A percentile compares a stretch with the other conserved stretches of the same genome.
These are phyloP conservation scores for Blastomyces emzantsi DNA, from an alignment of 2,329 filamentous ascomycete genomes.

Conservation along the genomic window DNA sequence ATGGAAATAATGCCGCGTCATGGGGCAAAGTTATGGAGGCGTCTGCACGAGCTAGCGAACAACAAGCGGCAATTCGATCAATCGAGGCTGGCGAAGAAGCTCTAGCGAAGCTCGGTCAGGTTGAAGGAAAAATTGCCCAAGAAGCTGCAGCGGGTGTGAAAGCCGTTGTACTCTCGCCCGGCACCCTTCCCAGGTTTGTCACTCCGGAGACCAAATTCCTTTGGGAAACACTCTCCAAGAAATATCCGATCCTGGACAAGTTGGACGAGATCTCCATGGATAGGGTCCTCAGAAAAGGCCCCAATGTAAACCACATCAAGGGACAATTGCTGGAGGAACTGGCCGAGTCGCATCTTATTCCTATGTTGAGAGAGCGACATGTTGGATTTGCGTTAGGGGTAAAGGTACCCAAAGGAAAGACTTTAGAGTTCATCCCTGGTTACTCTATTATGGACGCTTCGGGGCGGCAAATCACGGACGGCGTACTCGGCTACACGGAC, in stretches of 20 bases:
- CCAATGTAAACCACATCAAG: not conserved
- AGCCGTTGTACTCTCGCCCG: not conserved
- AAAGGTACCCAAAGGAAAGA: not conserved
- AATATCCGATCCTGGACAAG: not conserved
- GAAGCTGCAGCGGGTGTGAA: not conserved
- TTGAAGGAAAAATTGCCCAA: not conserved
- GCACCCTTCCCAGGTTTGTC: not conserved
- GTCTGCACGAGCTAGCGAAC: not conserved
- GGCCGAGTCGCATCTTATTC: not conserved
- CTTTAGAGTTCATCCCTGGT: not conserved
- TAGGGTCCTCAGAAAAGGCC: not conserved
- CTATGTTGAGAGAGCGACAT: not conserved
- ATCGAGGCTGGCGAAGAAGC: not conserved
- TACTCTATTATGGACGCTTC: not conserved
- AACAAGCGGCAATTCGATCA: not conserved
- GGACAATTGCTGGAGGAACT: not conserved
- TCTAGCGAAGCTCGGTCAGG: not conserved
- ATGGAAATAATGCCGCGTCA: not conserved
- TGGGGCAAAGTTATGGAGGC: not conserved
- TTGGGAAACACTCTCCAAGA: not conserved
- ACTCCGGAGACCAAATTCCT: not conserved
- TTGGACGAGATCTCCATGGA: not conserved
- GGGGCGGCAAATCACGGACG: not conserved
- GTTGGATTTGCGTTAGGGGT: not conserved
- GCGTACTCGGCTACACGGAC: not conserved